Evolutionary conservation across 768 basidiomycete species (phyloP), one percentile per base, ranked within the genome.

Genomic region (Cystofilobasidium capitatum): DNA sequence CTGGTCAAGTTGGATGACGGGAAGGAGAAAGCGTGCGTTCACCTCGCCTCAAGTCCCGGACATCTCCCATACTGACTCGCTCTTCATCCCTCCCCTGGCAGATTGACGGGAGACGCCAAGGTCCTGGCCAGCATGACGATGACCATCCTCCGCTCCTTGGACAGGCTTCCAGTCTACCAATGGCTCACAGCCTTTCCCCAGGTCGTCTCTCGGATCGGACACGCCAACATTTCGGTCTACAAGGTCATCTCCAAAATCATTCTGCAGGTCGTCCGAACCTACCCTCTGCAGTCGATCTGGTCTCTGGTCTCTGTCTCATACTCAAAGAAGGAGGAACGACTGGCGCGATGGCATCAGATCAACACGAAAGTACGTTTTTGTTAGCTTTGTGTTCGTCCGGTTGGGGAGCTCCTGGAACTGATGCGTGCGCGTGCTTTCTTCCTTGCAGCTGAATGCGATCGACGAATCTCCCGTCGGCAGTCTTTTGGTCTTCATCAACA

Each of bases 131-230:
- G 22, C 44, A 81, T 90, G 69, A 88, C 86, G 49, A 77, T 78
- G 0, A 73, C 80, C 20, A 82, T 90, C 54, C 75, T 82, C 20
- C 80, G 76, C 47, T 81, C 85, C 9, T 83, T 87, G 42, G 80
- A 79, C 47, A 81, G 80, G 0, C 79, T 88, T 1, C 88, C 93
- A 0, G 81, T 82, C 0, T 97, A 89, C 78, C 65, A 98, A 92
- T 98, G 94, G 91, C 88, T 85, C 71, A 92, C 88, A 0, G 93
- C 91, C 1, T 93, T 97, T 70, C 92, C 93, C 3, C 96, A 98
- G 80, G 89, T 98, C 62, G 91, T 93, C 17, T 98, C 94, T 17
- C 85, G 96, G 10, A 86, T 99, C 37, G 88, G 87, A 16, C 89
- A 96, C 71, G 78, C 76, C 5, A 86, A 88, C 72, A 70, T 76